phyloP scores from a whole-genome alignment of 192 early-diverging fungal species.

The Bifiguratus adelaidae region DNA sequence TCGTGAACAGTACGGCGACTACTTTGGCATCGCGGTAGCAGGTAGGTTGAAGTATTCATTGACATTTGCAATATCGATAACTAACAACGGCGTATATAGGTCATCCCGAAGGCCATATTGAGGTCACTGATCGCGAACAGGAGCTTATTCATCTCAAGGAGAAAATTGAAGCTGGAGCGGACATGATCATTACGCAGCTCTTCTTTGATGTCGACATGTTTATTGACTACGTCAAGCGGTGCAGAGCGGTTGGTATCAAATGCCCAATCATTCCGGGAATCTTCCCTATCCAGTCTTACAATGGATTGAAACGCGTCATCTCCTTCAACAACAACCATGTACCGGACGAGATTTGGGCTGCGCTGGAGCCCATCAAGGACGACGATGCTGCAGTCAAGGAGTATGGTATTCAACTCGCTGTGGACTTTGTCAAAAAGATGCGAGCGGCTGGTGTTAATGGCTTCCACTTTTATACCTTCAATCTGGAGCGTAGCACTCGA shows the following conservation, averaged over 20 bases:
- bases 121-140: conserved; percentile 58
- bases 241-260: conserved; percentile 67
- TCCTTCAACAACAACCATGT: conserved; percentile 77
- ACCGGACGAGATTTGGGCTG: conserved; percentile 75
- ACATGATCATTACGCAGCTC: conserved; percentile 89
- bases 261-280: conserved; percentile 88
- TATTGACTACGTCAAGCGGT: conserved; percentile 66
- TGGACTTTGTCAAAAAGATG: conserved; percentile 42
- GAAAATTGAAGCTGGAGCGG: conserved; percentile 88
- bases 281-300: conserved; percentile 94
- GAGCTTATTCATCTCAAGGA: conserved; percentile 76
- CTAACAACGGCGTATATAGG: conserved; percentile 2
- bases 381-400: conserved; percentile 96
- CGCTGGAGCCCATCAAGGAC: conserved; percentile 94
- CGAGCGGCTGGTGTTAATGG: conserved; percentile 55
- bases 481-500: conserved; percentile 81
- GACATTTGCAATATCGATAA: background rate
- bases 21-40: conserved; percentile 94
- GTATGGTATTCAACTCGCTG: conserved; percentile 80
- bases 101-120: conserved; percentile 91
- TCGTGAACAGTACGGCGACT: conserved; percentile 78
- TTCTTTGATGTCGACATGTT: conserved; percentile 91
- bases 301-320: conserved; percentile 88
- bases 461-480: conserved; percentile 96
- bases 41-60: conserved; percentile 24